Evolutionary conservation across 345 rosid species (phyloP).

Genomic region (Passiflora organensis): DNA sequence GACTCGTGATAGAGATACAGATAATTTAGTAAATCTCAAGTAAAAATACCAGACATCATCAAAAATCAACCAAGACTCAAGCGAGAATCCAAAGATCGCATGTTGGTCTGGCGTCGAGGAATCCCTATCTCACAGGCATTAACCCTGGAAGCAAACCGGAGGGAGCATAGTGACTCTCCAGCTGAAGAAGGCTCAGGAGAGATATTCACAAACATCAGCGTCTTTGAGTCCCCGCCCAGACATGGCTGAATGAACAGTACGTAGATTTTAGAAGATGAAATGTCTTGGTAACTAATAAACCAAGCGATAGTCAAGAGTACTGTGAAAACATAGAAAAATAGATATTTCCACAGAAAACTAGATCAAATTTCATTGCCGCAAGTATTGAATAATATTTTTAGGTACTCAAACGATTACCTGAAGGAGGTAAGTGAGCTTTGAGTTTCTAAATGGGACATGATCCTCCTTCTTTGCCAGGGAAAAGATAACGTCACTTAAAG

Average conservation of each 20-base stretch:
- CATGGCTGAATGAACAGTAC: conserved; percentile 27
- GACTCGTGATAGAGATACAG: conserved; percentile 22
- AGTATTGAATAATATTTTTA: no score
- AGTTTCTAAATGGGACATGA: conserved; percentile 85
- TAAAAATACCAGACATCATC: background rate
- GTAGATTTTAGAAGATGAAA: background rate
- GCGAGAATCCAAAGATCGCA: conserved; percentile 26
- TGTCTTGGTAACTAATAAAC: background rate
- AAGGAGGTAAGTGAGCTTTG: conserved; percentile 94
- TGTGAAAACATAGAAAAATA: background rate
- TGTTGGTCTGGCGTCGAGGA: conserved; percentile 26
- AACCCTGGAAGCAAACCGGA: conserved; percentile 31
- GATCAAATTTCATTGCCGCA: background rate
- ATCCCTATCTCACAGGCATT: conserved; percentile 33
- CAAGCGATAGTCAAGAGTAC: background rate
- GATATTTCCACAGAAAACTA: background rate
- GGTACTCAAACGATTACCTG: conserved; percentile 47
- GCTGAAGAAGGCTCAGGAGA: conserved; percentile 21
- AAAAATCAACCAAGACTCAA: conserved; percentile 24
- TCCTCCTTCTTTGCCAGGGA: conserved; percentile 92
- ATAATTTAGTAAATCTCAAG: background rate
- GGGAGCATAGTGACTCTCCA: conserved; percentile 30
- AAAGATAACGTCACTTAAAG: conserved; percentile 85
- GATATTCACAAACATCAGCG: conserved; percentile 30
- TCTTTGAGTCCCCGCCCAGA: conserved; percentile 34